phyloP scores from a whole-genome alignment of 352 stramenopile species.

The Aphanomyces invadans region DNA sequence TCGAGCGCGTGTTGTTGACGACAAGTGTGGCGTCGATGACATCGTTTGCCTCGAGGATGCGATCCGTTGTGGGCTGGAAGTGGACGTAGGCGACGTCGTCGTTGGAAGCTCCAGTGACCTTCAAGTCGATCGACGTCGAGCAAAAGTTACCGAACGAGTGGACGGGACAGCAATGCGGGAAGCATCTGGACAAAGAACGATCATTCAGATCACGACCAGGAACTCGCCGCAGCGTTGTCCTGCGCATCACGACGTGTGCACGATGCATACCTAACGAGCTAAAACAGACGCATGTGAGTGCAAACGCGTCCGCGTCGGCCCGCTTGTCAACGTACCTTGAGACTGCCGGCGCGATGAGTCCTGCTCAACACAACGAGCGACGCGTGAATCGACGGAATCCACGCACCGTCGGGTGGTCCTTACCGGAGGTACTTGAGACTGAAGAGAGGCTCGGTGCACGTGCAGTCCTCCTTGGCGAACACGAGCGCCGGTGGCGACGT shows the following conservation, averaged over 20 bases:
- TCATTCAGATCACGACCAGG: not conserved
- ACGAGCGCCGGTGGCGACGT: not conserved
- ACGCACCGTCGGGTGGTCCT: not conserved
- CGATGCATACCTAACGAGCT: not conserved
- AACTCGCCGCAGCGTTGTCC: too few relatives aligned
- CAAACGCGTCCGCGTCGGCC: not conserved
- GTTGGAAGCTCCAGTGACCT: not conserved
- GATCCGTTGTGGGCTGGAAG: slow-evolving; percentile 6
- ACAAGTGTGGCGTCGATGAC: not conserved
- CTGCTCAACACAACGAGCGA: not conserved
- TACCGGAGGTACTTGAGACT: slow-evolving; percentile 24
- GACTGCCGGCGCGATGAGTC: slow-evolving; percentile 15
- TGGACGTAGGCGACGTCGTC: not conserved
- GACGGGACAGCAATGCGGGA: slow-evolving; percentile 20
- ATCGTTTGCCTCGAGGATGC: not conserved
- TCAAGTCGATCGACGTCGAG: slow-evolving; percentile 15
- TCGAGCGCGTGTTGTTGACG: not conserved
- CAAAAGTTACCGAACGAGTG: slow-evolving; percentile 25
- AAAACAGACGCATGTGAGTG: not conserved
- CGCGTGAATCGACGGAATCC: not conserved
- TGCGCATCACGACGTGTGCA: too few relatives aligned
- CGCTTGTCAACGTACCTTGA: slow-evolving; percentile 17
- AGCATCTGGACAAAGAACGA: slow-evolving; percentile 3
- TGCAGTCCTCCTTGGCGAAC: slow-evolving; percentile 20
- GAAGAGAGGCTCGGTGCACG: slow-evolving; percentile 20